These are phyloP conservation scores for Starmera dryadoides DNA, from an alignment of 805 yeast species.

Conservation along the genomic window DNA sequence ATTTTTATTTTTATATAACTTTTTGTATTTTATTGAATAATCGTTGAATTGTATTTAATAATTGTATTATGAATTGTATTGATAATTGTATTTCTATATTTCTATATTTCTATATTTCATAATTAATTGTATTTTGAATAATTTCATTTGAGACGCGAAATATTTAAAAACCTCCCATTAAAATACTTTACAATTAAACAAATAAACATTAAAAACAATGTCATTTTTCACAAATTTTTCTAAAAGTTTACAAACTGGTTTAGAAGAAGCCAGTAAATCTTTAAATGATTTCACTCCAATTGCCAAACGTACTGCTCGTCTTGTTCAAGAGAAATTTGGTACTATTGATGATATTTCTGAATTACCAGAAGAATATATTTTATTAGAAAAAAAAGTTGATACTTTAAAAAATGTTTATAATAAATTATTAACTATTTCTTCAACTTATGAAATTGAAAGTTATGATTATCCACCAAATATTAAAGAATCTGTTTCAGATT, in stretches of 20 bases:
- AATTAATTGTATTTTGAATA: too few species aligned
- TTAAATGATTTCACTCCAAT: slow-evolving; percentile 45
- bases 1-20: too few species aligned
- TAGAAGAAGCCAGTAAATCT: slow-evolving; percentile 29
- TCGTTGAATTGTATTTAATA: too few species aligned
- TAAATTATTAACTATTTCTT: slow-evolving; percentile 40
- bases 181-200: too few species aligned
- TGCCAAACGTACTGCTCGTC: slow-evolving; percentile 50
- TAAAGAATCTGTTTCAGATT: slow-evolving; percentile 56
- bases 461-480: slow-evolving; percentile 82
- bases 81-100: too few species aligned
- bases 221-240: slow-evolving; percentile 21
- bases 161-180: too few species aligned
- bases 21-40: too few species aligned
- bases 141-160: too few species aligned
- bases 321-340: slow-evolving; percentile 57
- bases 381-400: slow-evolving; percentile 62
- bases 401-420: slow-evolving; percentile 53
- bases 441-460: slow-evolving; percentile 64
- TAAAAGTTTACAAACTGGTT: slow-evolving; percentile 15
- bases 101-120: too few species aligned
- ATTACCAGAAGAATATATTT: slow-evolving; percentile 65
- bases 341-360: slow-evolving; percentile 62
- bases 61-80: too few species aligned
- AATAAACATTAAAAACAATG: slow-evolving; percentile 6